Conservation (phyloP, 176 grass and related monocot genomes). For the Oryza longistaminata region DNA sequence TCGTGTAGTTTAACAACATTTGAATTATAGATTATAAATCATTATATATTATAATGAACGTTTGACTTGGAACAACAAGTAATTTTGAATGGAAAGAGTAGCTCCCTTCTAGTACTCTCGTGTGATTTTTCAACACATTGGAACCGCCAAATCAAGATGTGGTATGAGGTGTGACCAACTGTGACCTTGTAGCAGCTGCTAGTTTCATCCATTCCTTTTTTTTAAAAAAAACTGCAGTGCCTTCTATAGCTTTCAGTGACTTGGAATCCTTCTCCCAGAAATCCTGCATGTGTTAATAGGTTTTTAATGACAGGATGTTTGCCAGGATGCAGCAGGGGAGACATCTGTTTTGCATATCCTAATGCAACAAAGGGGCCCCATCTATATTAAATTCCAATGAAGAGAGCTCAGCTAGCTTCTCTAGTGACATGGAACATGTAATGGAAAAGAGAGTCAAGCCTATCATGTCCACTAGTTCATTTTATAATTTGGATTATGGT, state of each 20-base stretch:
- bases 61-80: too few species aligned
- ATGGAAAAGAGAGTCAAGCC: conserved; percentile 2
- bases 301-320: conserved; percentile 10
- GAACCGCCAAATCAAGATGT: background rate
- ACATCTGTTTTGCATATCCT: background rate
- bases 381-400: background rate
- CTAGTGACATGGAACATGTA: background rate
- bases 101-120: background rate
- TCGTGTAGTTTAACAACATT: too few species aligned
- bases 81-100: too few species aligned
- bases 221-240: background rate
- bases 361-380: background rate
- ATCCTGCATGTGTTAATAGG: background rate
- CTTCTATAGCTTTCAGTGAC: conserved; percentile 27
- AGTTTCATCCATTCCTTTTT: background rate
- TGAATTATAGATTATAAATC: too few species aligned
- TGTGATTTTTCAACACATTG: conserved; percentile 1
- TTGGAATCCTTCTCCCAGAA: conserved; percentile 4
- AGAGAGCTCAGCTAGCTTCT: background rate
- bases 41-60: too few species aligned
- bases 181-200: background rate
- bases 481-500: background rate
- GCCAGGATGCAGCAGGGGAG: conserved; percentile 1
- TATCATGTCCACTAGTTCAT: background rate
- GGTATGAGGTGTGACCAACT: background rate